Percentiles rank a stretch among this genome's conserved stretches.
Conservation (phyloP, 352 stramenopile species). For the Globisporangium emineosum region DNA sequence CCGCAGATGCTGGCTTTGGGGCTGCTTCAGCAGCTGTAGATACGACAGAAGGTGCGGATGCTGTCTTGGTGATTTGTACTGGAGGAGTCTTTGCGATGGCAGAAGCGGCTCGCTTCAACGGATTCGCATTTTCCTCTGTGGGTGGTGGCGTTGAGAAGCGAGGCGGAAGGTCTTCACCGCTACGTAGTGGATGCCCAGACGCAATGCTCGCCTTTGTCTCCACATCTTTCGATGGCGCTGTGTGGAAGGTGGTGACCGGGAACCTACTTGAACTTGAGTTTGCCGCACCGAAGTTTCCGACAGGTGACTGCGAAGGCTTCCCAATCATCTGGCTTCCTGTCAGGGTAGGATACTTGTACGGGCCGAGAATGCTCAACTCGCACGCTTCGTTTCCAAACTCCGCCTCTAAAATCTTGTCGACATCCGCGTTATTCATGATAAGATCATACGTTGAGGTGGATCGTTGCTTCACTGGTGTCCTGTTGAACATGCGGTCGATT, state of each 20-base stretch:
- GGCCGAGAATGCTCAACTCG: slow-evolving; percentile 25
- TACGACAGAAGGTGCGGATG: neutral
- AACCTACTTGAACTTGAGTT: slow-evolving; percentile 6
- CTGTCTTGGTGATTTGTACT: slow-evolving; percentile 9
- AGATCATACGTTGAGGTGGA: slow-evolving; percentile 20
- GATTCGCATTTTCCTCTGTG: slow-evolving; percentile 19
- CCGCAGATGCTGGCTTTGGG: neutral
- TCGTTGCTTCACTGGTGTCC: slow-evolving; percentile 12
- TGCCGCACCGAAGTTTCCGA: slow-evolving; percentile 9
- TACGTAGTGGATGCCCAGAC: neutral
- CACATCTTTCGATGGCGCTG: neutral
- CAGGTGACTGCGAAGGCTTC: slow-evolving; percentile 13
- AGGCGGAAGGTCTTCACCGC: neutral
- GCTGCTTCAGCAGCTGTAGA: neutral
- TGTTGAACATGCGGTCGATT: slow-evolving; percentile 24
- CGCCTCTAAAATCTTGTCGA: slow-evolving; percentile 27
- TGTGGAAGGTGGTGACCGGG: slow-evolving; percentile 5
- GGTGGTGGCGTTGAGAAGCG: slow-evolving; percentile 14
- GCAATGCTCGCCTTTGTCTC: neutral
- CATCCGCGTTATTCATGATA: slow-evolving; percentile 28
- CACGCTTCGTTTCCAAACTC: slow-evolving; percentile 24
- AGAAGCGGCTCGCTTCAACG: slow-evolving; percentile 29
- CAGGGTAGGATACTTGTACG: slow-evolving; percentile 28
- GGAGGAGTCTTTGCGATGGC: slow-evolving; percentile 31
- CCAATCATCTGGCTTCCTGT: slow-evolving; percentile 10